These are phyloP conservation scores for Microbotryomycetes sp. DNA, from an alignment of 1,284 basidiomycete species.

Conservation along the genomic window DNA sequence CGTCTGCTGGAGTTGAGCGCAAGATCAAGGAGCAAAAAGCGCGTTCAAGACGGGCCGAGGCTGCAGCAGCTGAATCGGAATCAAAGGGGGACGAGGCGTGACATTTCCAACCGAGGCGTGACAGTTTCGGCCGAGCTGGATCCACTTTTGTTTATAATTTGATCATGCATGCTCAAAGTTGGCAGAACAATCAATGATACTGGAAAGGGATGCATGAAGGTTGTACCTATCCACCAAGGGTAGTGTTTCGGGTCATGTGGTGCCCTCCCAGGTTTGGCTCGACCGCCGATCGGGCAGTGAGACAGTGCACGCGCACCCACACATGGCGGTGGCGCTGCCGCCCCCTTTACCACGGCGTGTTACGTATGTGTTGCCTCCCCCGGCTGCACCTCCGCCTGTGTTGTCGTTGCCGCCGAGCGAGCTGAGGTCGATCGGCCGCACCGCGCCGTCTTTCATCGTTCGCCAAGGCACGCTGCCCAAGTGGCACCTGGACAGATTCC, in stretches of 20 bases:
- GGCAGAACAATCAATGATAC: too few species aligned
- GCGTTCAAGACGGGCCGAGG: constrained; percentile 45
- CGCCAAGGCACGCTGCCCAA: not conserved
- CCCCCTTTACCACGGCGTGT: constrained; percentile 49
- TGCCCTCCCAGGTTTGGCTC: too few species aligned
- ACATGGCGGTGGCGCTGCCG: not conserved
- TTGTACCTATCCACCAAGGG: too few species aligned
- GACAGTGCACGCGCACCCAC: not conserved
- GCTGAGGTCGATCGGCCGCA: constrained; percentile 53
- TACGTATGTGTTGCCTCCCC: constrained; percentile 77
- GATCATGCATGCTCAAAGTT: too few species aligned
- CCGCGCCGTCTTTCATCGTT: constrained; percentile 56
- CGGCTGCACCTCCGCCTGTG: constrained; percentile 55
- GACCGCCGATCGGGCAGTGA: not conserved
- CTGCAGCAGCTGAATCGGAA: too few species aligned
- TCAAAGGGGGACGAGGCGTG: too few species aligned
- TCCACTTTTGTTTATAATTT: too few species aligned
- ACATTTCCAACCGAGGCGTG: too few species aligned
- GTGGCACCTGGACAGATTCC: constrained; percentile 6
- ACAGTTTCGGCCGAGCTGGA: too few species aligned
- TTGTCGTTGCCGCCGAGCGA: constrained; percentile 59
- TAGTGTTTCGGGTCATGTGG: too few species aligned
- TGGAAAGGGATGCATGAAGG: too few species aligned
- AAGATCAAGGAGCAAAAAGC: constrained; percentile 46
- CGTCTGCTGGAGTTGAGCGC: constrained; percentile 45